phyloP scores from a whole-genome alignment of 441 rosid species.

The Erysimum pusillum region DNA sequence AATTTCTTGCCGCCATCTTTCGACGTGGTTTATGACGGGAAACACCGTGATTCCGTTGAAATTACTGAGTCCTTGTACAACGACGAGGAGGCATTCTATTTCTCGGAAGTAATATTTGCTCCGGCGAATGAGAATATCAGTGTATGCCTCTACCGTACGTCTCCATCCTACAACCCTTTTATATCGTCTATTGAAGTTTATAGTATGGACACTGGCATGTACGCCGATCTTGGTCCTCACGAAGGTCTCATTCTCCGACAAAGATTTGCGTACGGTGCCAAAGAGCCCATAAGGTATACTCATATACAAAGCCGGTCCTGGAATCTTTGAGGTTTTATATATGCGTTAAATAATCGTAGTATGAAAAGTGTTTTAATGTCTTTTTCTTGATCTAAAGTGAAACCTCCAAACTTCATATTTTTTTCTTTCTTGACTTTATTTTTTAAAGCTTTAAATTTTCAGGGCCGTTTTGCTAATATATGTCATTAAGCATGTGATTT shows the following conservation, averaged over 20 bases:
- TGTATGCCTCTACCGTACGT: conserved; percentile 60
- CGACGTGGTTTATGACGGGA: conserved; percentile 58
- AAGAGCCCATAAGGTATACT: conserved; percentile 52
- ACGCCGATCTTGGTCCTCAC: conserved; percentile 35
- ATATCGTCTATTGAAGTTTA: conserved; percentile 60
- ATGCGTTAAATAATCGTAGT: not conserved
- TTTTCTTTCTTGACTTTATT: not conserved
- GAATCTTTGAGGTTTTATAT: not conserved
- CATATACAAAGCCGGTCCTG: not conserved
- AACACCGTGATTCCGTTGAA: conserved; percentile 50
- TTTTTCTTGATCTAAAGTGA: not conserved
- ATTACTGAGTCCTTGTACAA: conserved; percentile 40
- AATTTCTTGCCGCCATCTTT: conserved; percentile 57
- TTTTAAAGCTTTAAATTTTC: not conserved
- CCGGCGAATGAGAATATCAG: conserved; percentile 42
- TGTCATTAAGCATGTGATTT: no score
- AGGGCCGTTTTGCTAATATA: no score
- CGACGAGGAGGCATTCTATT: conserved; percentile 32
- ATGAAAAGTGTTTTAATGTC: not conserved
- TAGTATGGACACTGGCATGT: conserved; percentile 49
- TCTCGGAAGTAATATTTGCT: conserved; percentile 49
- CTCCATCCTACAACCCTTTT: conserved; percentile 52
- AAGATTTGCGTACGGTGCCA: conserved; percentile 52
- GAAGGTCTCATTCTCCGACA: conserved; percentile 45
- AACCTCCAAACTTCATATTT: not conserved